These are phyloP conservation scores for Trichopus zeylanicus DNA, from an alignment of 116 monocot genomes.

Conservation along the genomic window DNA sequence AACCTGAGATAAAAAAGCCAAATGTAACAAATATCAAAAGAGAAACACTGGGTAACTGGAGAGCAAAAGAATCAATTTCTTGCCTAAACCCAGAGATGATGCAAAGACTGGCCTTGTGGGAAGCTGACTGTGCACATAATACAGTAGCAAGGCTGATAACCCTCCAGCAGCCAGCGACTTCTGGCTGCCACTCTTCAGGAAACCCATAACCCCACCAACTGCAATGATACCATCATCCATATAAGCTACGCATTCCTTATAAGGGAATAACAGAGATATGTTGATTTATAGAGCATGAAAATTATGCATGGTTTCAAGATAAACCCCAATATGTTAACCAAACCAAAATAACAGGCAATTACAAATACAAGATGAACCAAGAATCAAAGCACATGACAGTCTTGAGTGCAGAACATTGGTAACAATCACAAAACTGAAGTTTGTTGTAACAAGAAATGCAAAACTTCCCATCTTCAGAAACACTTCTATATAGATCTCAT, in stretches of 20 bases:
- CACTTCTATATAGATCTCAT: too few relatives aligned
- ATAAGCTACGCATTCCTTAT: too few relatives aligned
- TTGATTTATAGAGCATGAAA: background rate
- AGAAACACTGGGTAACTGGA: background rate
- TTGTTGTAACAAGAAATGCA: too few relatives aligned
- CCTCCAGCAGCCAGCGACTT: slow-evolving; percentile 85
- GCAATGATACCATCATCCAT: slow-evolving; percentile 1
- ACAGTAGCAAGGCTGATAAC: slow-evolving; percentile 54
- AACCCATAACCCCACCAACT: slow-evolving; percentile 93
- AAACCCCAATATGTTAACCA: too few relatives aligned
- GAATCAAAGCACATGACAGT: too few relatives aligned
- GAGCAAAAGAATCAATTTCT: background rate
- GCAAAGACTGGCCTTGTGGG: slow-evolving; percentile 68
- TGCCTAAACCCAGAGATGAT: slow-evolving; percentile 49
- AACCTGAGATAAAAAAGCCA: slow-evolving; percentile 25
- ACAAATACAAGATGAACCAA: too few relatives aligned
- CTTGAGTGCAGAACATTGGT: too few relatives aligned
- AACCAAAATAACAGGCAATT: too few relatives aligned
- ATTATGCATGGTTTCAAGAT: too few relatives aligned
- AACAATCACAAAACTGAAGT: too few relatives aligned
- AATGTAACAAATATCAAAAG: background rate
- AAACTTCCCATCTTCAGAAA: too few relatives aligned
- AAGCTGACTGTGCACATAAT: slow-evolving; percentile 72
- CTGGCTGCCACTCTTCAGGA: slow-evolving; percentile 78
- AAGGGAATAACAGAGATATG: background rate